These are phyloP conservation scores for Cladophialophora exuberans DNA, from an alignment of 2,329 filamentous ascomycete species.

Conservation along the genomic window DNA sequence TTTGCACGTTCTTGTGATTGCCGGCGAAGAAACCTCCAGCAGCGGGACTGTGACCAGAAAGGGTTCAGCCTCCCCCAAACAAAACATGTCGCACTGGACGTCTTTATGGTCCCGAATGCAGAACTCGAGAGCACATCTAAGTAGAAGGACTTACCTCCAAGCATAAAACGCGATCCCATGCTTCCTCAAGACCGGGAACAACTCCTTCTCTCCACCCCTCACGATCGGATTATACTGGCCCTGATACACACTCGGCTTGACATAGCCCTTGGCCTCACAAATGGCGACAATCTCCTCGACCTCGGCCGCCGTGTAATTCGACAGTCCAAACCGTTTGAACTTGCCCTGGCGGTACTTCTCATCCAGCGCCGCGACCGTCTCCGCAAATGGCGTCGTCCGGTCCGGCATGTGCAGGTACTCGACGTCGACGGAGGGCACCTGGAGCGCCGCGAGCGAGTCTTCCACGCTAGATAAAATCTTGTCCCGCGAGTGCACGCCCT, in stretches of 20 bases:
- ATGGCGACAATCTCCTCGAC: constrained; percentile 47
- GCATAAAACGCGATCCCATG: constrained; percentile 49
- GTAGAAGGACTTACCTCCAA: constrained; percentile 35
- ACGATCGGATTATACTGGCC: constrained; percentile 49
- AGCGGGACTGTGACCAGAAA: constrained; percentile 32
- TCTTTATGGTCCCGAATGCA: too few species aligned
- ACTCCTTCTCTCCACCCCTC: constrained; percentile 45
- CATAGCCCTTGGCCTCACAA: constrained; percentile 46
- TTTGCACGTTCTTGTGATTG: constrained; percentile 11
- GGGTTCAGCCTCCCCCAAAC: too few species aligned
- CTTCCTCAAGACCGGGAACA: constrained; percentile 48
- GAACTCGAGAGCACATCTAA: too few species aligned
- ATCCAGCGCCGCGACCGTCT: constrained; percentile 45
- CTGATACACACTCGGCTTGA: constrained; percentile 51
- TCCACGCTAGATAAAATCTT: constrained; percentile 1
- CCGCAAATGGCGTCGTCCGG: constrained; percentile 43
- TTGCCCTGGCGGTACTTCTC: constrained; percentile 43
- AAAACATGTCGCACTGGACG: too few species aligned
- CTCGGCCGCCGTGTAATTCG: constrained; percentile 48
- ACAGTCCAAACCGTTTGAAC: constrained; percentile 50
- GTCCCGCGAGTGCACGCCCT: background rate
- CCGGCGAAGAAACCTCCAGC: constrained; percentile 36
- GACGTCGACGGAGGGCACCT: constrained; percentile 49
- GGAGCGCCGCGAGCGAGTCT: constrained; percentile 41
- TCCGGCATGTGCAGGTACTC: constrained; percentile 56